Evolutionary conservation across 345 rosid species (phyloP).

Genomic region (Gossypium anomalum): DNA sequence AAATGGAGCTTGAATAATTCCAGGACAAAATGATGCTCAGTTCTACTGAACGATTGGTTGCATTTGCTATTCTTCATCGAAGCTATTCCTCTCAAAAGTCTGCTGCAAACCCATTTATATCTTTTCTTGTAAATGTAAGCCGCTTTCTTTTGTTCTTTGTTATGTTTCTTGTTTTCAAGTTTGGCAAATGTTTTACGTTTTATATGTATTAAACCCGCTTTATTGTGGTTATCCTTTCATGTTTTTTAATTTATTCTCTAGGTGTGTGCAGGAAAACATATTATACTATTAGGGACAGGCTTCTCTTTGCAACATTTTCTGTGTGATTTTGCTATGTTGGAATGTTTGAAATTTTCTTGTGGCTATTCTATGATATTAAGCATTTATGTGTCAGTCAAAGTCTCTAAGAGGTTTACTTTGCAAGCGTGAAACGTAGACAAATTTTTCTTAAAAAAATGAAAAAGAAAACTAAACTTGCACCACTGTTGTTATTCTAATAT

Average conservation of each 20-base stretch:
- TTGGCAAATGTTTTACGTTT: neutral
- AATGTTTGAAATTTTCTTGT: neutral
- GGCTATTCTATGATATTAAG: neutral
- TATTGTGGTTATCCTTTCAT: neutral
- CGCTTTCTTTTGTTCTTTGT: conserved; percentile 7
- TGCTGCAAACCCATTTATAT: conserved; percentile 57
- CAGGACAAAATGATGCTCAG: conserved; percentile 57
- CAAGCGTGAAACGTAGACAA: neutral
- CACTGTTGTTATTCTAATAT: neutral
- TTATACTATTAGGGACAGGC: neutral
- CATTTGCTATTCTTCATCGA: conserved; percentile 58
- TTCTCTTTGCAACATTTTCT: neutral
- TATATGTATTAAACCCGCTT: neutral
- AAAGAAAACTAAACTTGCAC: neutral
- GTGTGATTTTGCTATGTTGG: neutral
- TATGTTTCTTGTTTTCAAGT: neutral
- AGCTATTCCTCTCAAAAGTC: conserved; percentile 53
- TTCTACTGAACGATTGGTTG: conserved; percentile 65
- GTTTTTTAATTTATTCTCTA: neutral
- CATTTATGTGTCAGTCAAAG: neutral
- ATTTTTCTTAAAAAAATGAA: neutral
- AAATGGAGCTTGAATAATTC: conserved; percentile 9
- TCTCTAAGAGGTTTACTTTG: neutral
- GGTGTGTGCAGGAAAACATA: neutral
- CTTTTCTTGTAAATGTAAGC: conserved; percentile 54